Percentiles rank a stretch among this genome's conserved stretches.
phyloP scores from a whole-genome alignment of 1,139 yeast genomes.

The Suhomyces maxii region DNA sequence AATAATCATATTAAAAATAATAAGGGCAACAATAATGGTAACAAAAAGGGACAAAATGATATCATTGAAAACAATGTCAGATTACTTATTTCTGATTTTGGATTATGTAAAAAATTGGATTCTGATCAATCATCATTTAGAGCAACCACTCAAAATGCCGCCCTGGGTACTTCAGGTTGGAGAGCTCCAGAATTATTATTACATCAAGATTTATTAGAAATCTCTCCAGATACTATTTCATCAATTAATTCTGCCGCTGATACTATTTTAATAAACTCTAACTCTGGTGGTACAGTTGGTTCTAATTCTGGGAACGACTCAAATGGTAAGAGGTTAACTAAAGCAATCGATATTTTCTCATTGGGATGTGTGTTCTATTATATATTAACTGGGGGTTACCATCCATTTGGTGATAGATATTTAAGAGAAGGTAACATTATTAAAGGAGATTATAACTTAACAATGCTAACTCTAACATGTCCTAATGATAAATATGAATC shows the following conservation, averaged over 20 bases:
- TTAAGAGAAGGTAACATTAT: slow-evolving; percentile 87
- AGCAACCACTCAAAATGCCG: slow-evolving; percentile 89
- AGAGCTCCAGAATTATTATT: slow-evolving; percentile 88
- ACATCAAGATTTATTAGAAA: slow-evolving; percentile 41
- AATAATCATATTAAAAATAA: slow-evolving; percentile 10
- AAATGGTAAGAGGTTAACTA: slow-evolving; percentile 64
- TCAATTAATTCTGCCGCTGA: slow-evolving; percentile 26
- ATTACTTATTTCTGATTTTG: slow-evolving; percentile 89
- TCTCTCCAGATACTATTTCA: slow-evolving; percentile 43
- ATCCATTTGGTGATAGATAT: slow-evolving; percentile 92
- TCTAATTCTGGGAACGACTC: slow-evolving; percentile 13
- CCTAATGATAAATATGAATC: slow-evolving; percentile 62
- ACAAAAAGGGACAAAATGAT: slow-evolving; percentile 12
- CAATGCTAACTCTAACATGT: slow-evolving; percentile 38
- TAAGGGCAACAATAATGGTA: no score
- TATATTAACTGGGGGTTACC: slow-evolving; percentile 79
- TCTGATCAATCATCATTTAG: slow-evolving; percentile 90
- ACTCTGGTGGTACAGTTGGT: slow-evolving; percentile 1
- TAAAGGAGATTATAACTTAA: slow-evolving; percentile 63
- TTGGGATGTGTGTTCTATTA: slow-evolving; percentile 93
- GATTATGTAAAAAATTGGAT: slow-evolving; percentile 88
- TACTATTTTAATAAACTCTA: no score
- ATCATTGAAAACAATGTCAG: slow-evolving; percentile 38
- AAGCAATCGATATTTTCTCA: slow-evolving; percentile 92
- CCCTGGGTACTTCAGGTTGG: slow-evolving; percentile 96